Evolutionary conservation across 2,329 filamentous ascomycete species (phyloP).

Genomic region (Cryphonectria parasitica): DNA sequence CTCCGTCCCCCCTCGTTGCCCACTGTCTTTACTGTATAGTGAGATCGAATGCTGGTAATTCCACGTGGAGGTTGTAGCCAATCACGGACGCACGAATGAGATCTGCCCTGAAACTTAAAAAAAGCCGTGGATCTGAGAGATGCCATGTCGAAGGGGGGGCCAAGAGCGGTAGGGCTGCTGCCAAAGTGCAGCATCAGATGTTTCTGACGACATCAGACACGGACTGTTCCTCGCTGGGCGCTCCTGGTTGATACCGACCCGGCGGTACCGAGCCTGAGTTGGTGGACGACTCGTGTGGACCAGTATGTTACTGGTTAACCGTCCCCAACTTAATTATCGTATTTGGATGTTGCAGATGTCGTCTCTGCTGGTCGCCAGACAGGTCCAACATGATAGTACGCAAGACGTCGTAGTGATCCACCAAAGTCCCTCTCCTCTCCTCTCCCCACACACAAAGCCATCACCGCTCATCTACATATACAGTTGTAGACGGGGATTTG

Average conservation of each 20-base stretch:
- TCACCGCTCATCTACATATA: not conserved
- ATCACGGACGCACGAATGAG: not conserved
- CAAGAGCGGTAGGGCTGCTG: not conserved
- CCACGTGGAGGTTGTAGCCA: not conserved
- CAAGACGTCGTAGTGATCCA: not conserved
- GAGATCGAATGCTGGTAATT: conserved; percentile 38
- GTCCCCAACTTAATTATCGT: not conserved
- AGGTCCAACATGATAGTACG: not conserved
- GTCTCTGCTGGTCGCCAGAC: not conserved
- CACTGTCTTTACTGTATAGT: not conserved
- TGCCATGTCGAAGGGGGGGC: not conserved
- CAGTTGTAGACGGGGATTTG: not conserved
- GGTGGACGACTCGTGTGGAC: not conserved
- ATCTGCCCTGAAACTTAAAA: not conserved
- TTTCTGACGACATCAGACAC: not conserved
- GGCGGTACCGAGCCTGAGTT: not conserved
- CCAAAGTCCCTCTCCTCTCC: not conserved
- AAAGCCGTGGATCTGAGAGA: not conserved
- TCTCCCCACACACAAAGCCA: not conserved
- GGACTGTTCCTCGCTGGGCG: not conserved
- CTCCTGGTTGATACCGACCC: not conserved
- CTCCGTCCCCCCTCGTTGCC: too few species aligned
- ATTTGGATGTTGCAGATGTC: not conserved
- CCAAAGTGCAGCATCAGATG: not conserved
- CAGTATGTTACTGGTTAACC: not conserved